Percentiles rank a stretch among this genome's conserved stretches.
Evolutionary conservation across 352 stramenopile species (phyloP).

Genomic region (Phytophthora brassicae): DNA sequence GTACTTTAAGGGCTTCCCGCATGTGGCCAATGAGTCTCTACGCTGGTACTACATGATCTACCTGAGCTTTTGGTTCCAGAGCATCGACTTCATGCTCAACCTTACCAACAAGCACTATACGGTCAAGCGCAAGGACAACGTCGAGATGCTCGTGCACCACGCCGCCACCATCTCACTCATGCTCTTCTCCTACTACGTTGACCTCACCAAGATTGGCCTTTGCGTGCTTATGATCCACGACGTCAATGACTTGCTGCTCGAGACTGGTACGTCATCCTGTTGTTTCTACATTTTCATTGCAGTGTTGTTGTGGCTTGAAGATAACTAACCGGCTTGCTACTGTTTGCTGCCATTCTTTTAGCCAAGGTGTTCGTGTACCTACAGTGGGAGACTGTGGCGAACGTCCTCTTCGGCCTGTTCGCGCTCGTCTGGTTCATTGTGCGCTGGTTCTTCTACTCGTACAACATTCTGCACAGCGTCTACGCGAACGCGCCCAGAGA

Average conservation of each 20-base stretch:
- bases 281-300: constrained; percentile 7
- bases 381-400: constrained; percentile 64
- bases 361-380: constrained; percentile 83
- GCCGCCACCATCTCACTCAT: constrained; percentile 78
- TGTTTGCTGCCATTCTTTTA: constrained; percentile 18
- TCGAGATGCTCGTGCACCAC: constrained; percentile 82
- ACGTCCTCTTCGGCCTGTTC: constrained; percentile 72
- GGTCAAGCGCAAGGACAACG: constrained; percentile 83
- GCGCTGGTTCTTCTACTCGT: constrained; percentile 69
- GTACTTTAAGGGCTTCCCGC: constrained; percentile 68
- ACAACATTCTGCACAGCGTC: constrained; percentile 72
- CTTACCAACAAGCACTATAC: constrained; percentile 80
- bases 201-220: constrained; percentile 69
- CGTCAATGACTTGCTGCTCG: constrained; percentile 74
- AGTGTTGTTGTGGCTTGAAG: no score
- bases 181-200: constrained; percentile 72
- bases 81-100: constrained; percentile 85
- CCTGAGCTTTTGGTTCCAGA: constrained; percentile 80
- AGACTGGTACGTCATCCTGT: constrained; percentile 23
- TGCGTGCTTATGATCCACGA: constrained; percentile 87
- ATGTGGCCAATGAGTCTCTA: constrained; percentile 43
- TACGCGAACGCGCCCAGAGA: constrained; percentile 52
- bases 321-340: not conserved
- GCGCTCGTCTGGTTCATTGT: constrained; percentile 74
- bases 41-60: constrained; percentile 90